These are phyloP conservation scores for Hansenula anomala DNA, from an alignment of 1,139 yeast species.

Conservation along the genomic window DNA sequence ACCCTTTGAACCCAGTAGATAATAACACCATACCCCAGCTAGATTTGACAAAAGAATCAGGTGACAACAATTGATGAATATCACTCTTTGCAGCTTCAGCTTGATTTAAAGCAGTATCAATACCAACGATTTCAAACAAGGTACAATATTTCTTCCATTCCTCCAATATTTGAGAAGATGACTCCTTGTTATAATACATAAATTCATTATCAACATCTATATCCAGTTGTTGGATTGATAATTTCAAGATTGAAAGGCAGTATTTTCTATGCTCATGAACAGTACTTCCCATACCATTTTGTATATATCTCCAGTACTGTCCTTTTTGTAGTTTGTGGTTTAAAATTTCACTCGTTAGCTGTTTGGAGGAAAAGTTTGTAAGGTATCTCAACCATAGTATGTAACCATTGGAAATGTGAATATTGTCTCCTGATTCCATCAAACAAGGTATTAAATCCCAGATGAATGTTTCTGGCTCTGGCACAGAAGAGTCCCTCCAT, in stretches of 20 bases:
- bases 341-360: constrained; percentile 21
- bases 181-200: constrained; percentile 42
- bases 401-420: constrained; percentile 40
- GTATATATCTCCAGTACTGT: constrained; percentile 58
- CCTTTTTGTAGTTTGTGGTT: constrained; percentile 32
- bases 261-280: constrained; percentile 72
- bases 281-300: constrained; percentile 48
- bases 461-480: constrained; percentile 24
- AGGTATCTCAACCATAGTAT: constrained; percentile 55
- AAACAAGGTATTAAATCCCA: constrained; percentile 45
- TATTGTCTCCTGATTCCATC: constrained; percentile 22
- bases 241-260: constrained; percentile 61
- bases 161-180: constrained; percentile 31
- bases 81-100: constrained; percentile 74
- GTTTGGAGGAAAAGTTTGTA: constrained; percentile 14
- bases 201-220: constrained; percentile 35
- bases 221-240: constrained; percentile 47
- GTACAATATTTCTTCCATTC: constrained; percentile 76
- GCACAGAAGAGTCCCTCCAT: constrained; percentile 42
- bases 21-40: constrained; percentile 71
- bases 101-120: constrained; percentile 85
- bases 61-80: constrained; percentile 50
- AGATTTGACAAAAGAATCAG: constrained; percentile 49
- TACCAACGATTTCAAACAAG: constrained; percentile 71
- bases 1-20: constrained; percentile 71